A percentile compares a stretch with the other conserved stretches of the same genome.
phyloP scores from a whole-genome alignment of 441 rosid species.

The Brassica hybrid region DNA sequence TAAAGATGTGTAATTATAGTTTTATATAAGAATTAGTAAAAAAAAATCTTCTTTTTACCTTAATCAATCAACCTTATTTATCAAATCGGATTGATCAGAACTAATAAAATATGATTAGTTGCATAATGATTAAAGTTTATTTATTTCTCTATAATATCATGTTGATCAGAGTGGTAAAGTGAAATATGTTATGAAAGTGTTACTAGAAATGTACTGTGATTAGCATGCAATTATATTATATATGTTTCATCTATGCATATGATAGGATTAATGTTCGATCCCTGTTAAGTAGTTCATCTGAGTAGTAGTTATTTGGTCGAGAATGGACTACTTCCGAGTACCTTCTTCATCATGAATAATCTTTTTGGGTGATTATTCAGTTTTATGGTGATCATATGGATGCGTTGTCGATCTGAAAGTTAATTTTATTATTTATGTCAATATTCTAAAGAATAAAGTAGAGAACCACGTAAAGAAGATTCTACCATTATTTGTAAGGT shows the following conservation, averaged over 20 bases:
- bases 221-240: neutral
- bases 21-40: conserved; percentile 9
- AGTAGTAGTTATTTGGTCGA: conserved; percentile 3
- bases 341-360: neutral
- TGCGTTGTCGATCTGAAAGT: conserved; percentile 19
- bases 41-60: neutral
- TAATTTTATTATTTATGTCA: neutral
- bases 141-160: neutral
- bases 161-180: conserved; percentile 9
- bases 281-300: neutral
- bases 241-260: neutral
- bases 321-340: neutral
- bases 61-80: conserved; percentile 18
- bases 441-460: conserved; percentile 23
- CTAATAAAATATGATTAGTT: conserved; percentile 19
- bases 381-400: conserved; percentile 6
- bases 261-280: neutral
- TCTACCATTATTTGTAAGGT: conserved; percentile 40
- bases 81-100: conserved; percentile 15
- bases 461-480: conserved; percentile 26
- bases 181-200: neutral
- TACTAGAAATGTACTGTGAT: neutral
- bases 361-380: neutral
- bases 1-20: conserved; percentile 36
- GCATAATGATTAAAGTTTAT: neutral